Base-by-base conservation (phyloP, 2,329 filamentous ascomycete genomes). In the Rutstroemia sp. region DNA sequence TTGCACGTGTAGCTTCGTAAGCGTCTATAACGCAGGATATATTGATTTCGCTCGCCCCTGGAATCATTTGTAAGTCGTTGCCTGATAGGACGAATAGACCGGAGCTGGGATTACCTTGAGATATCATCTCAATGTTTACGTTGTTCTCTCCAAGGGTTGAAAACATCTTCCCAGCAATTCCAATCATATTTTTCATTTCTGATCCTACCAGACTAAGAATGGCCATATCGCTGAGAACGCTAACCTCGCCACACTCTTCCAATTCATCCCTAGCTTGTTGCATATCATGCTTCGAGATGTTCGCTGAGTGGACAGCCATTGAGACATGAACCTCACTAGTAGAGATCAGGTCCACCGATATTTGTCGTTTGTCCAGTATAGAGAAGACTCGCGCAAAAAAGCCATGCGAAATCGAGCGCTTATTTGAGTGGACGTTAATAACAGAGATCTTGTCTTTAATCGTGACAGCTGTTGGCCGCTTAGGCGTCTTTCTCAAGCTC, bases 91-190 rank as follows among this genome's bases (percentile, higher is more conserved):
- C 34, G 27, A 14, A 41, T 49, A 23, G 34, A 45, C 48, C 19
- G 25, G 19, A 52, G 54, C 19, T 38, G n/a, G 34, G 49, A 52
- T 67, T 78, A 92, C 94, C 94, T 76, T 99, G 94, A 23, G 90
- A 96, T 64, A 99, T 99, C 94, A 99, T 99, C 75, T 99, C 94
- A 65, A 99, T 90, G 71, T 99, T 99, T 69, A 99, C 86, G 66
- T 89, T 88, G 71, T 96, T 88, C 70, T 96, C 89, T 45, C 94
- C 94, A 18, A 99, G 77, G 1, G 92, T 95, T 49, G 88, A 90
- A 73, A 99, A 97, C 88, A 99, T 97, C 65, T 82, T 85, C 27
- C 94, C 94, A 7, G 89, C 89, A 61, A 99, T 90, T 60, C 94
- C 94, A 57, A 89, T 79, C 91, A 97, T 96, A 72, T 96, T 94